Evolutionary conservation across 169 alveolate species (phyloP).

Genomic region (Eimeria necatrix): DNA sequence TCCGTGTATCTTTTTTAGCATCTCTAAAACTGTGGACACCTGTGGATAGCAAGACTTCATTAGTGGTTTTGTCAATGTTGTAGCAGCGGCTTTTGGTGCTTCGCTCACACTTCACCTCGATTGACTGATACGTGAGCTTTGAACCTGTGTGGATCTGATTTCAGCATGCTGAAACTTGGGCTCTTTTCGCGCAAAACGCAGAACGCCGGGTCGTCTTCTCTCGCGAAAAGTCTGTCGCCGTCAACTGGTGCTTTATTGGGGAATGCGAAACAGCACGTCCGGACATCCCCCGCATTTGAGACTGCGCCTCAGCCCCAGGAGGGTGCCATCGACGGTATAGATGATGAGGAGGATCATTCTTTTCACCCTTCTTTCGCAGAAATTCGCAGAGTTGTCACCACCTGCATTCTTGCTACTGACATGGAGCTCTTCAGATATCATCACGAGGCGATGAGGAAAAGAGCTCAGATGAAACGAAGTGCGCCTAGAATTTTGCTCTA

Average conservation of each 20-base stretch:
- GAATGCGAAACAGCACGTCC: not conserved
- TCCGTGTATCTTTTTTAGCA: not conserved
- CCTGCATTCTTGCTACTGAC: constrained; percentile 80
- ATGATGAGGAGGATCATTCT: constrained; percentile 32
- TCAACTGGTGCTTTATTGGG: not conserved
- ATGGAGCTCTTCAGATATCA: constrained; percentile 82
- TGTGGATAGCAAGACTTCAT: not conserved
- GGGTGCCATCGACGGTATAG: not conserved
- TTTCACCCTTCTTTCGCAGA: constrained; percentile 66
- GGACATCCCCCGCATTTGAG: not conserved
- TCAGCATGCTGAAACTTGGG: constrained; percentile 73
- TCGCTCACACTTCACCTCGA: too few relatives aligned
- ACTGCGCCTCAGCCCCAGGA: constrained; percentile 9
- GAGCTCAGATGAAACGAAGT: constrained; percentile 80
- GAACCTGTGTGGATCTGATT: not conserved
- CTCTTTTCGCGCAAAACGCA: constrained; percentile 21
- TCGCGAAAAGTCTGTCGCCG: not conserved
- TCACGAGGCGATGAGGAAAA: constrained; percentile 80
- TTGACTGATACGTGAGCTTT: too few relatives aligned
- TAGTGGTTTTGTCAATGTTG: too few relatives aligned
- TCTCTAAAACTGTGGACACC: not conserved
- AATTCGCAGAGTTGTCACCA: constrained; percentile 65
- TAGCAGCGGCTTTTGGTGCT: too few relatives aligned
- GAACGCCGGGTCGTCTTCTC: not conserved
- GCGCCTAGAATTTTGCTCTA: not conserved